phyloP scores from a whole-genome alignment of 2,329 filamentous ascomycete genomes.

The Monilinia fructicola region DNA sequence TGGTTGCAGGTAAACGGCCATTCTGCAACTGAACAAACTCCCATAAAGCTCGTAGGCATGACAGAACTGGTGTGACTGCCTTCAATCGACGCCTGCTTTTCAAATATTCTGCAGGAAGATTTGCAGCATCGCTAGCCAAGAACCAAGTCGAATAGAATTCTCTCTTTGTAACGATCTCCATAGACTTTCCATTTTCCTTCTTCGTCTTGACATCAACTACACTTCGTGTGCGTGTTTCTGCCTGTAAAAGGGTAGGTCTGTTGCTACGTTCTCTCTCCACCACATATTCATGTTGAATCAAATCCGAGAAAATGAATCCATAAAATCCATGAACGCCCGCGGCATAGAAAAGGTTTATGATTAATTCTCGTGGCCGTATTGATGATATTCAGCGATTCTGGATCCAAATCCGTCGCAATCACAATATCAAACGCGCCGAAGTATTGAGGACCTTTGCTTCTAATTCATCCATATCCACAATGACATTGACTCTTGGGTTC shows the following conservation, averaged over 20 bases:
- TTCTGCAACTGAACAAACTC: conserved; percentile 67
- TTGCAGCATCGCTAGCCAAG: conserved; percentile 75
- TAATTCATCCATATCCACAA: conserved; percentile 68
- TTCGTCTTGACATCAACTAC: conserved; percentile 71
- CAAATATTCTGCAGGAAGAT: conserved; percentile 67
- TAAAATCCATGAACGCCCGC: conserved; percentile 86
- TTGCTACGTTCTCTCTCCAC: conserved; percentile 85
- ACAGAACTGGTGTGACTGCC: conserved; percentile 79
- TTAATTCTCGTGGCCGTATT: conserved; percentile 83
- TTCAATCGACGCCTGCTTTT: conserved; percentile 67
- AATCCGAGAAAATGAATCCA: conserved; percentile 91
- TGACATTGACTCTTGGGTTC: conserved; percentile 82
- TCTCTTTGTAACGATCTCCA: conserved; percentile 87
- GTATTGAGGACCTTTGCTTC: conserved; percentile 68
- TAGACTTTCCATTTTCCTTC: conserved; percentile 65
- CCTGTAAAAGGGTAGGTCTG: conserved; percentile 55
- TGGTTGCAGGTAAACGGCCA: conserved; percentile 55
- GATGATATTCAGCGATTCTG: conserved; percentile 71
- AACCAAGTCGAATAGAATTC: conserved; percentile 87
- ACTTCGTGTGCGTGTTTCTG: conserved; percentile 76
- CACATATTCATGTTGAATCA: conserved; percentile 86
- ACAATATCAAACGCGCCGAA: conserved; percentile 80
- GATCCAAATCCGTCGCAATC: conserved; percentile 84
- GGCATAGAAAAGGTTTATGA: conserved; percentile 84
- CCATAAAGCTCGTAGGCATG: conserved; percentile 87